phyloP scores from a whole-genome alignment of 1,284 basidiomycete genomes.

The Rugosomyces carneus region DNA sequence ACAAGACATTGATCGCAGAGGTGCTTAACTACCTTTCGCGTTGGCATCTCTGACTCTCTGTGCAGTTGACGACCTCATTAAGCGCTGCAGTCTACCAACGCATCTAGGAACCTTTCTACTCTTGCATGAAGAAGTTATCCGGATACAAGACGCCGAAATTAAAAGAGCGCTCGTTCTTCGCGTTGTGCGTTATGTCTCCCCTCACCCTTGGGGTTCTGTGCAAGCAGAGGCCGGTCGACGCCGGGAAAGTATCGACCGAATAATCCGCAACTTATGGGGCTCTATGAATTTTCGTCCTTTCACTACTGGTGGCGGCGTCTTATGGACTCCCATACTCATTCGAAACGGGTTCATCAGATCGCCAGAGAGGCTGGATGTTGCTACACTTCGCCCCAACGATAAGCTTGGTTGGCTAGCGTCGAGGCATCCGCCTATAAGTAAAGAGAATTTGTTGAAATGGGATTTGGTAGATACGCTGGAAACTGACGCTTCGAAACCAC shows the following conservation, averaged over 20 bases:
- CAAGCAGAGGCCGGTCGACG: conserved; percentile 53
- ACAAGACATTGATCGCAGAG: conserved; percentile 32
- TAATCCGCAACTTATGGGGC: conserved; percentile 42
- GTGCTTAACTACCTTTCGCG: conserved; percentile 18
- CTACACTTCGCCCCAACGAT: conserved; percentile 15
- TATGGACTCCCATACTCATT: conserved; percentile 50
- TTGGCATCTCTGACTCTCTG: neutral
- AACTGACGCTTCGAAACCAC: conserved; percentile 31
- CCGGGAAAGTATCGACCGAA: conserved; percentile 34
- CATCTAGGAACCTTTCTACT: conserved; percentile 21
- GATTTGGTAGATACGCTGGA: conserved; percentile 19
- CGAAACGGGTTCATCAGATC: conserved; percentile 21
- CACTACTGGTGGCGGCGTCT: conserved; percentile 52
- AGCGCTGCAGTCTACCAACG: conserved; percentile 21
- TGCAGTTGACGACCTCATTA: conserved; percentile 24
- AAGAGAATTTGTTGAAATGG: conserved; percentile 11
- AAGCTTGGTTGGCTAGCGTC: conserved; percentile 32
- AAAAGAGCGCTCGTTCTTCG: conserved; percentile 49
- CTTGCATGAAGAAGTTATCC: conserved; percentile 23
- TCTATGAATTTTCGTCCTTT: conserved; percentile 25
- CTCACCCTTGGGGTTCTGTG: conserved; percentile 66
- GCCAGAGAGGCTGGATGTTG: conserved; percentile 13
- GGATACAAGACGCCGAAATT: conserved; percentile 31
- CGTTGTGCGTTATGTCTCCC: conserved; percentile 62
- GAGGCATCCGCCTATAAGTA: conserved; percentile 25